Conservation (phyloP, 78 protist species). For the Chrysochromulina parva region DNA sequence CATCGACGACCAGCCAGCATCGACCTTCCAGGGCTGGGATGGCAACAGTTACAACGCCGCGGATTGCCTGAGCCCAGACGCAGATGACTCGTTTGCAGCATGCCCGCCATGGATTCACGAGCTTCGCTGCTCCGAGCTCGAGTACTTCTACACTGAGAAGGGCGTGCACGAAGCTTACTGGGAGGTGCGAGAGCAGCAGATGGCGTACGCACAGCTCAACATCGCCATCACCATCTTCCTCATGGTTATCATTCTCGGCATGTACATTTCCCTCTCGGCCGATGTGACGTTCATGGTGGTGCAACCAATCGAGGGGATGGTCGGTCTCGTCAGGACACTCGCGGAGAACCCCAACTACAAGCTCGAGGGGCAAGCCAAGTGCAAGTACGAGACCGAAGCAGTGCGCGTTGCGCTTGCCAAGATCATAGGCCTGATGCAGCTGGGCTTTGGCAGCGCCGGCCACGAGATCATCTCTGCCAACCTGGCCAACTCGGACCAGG, state of each 20-base stretch:
- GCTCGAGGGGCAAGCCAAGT: background rate
- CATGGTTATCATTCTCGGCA: background rate
- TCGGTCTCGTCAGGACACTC: background rate
- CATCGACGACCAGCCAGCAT: background rate
- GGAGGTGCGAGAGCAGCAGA: background rate
- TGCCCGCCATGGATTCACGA: no score
- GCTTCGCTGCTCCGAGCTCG: background rate
- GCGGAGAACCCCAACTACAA: background rate
- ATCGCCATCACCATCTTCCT: background rate
- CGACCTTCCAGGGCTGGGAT: background rate
- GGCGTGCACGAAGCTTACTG: background rate
- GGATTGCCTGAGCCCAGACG: no score
- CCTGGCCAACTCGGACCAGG: background rate
- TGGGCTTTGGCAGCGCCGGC: conserved; percentile 37
- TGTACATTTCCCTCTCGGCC: no score
- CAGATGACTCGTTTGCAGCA: no score
- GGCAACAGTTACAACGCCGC: no score
- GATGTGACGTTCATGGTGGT: background rate
- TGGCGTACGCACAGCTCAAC: background rate
- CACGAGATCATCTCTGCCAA: background rate
- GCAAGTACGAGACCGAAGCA: background rate
- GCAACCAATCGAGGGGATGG: background rate
- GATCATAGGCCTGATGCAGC: background rate
- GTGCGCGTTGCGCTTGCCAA: background rate
- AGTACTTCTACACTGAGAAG: background rate